These are phyloP conservation scores for Thinopyrum obtusiflorum DNA, from an alignment of 202 grass and related monocot species.

Conservation along the genomic window DNA sequence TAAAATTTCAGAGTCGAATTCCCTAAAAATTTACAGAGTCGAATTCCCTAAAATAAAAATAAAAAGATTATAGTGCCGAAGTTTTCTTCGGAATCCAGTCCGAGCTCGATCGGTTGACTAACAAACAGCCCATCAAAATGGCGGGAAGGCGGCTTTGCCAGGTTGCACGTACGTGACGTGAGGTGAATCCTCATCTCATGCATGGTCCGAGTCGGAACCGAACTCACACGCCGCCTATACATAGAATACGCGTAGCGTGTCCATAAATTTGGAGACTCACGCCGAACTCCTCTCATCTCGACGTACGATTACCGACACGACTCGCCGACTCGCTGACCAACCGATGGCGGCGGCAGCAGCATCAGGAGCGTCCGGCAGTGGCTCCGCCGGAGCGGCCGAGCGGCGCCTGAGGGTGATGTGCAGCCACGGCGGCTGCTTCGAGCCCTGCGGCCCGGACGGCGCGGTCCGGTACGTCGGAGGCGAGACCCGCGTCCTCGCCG, in stretches of 20 bases:
- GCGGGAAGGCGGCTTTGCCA: not conserved
- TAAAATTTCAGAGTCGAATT: too few relatives aligned
- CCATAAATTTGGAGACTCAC: not conserved
- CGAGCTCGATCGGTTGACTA: not conserved
- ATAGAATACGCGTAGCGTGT: not conserved
- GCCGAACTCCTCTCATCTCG: not conserved
- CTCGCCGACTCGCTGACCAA: not conserved
- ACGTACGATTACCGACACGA: not conserved
- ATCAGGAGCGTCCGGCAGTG: not conserved
- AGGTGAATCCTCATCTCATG: too few relatives aligned
- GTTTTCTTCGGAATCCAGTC: too few relatives aligned
- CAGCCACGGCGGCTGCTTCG: conserved; percentile 69
- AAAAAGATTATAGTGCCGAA: too few relatives aligned
- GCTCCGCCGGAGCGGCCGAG: too few relatives aligned
- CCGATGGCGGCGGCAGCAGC: not conserved
- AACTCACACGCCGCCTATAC: not conserved
- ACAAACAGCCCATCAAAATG: not conserved
- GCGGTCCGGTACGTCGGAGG: conserved; percentile 66
- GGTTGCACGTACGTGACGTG: too few relatives aligned
- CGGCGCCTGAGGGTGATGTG: conserved; percentile 26
- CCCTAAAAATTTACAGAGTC: too few relatives aligned
- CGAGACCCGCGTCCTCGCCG: conserved; percentile 55
- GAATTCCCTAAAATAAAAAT: too few relatives aligned
- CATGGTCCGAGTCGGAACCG: not conserved
- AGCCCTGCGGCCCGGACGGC: conserved; percentile 33